Conservation (phyloP, 805 yeast genomes). For the Lipomyces mesembrius region DNA sequence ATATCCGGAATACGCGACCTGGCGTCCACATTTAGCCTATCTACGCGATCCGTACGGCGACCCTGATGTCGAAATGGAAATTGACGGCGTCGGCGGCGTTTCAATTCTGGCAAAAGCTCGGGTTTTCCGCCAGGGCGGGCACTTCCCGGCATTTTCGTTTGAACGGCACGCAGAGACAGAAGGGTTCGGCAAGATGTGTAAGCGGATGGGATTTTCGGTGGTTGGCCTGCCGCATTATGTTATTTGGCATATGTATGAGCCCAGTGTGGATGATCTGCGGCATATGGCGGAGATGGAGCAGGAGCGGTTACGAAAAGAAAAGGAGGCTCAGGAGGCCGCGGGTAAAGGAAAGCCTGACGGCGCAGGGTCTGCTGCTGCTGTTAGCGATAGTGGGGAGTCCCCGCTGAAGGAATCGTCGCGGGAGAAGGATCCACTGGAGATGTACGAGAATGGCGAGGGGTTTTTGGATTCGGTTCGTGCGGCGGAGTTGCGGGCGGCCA, state of each 20-base stretch:
- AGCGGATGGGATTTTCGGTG: slow-evolving; percentile 83
- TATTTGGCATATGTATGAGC: slow-evolving; percentile 96
- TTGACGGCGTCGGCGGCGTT: slow-evolving; percentile 98
- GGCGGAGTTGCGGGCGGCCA: slow-evolving; percentile 28
- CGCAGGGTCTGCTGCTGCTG: background rate
- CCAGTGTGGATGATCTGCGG: slow-evolving; percentile 85
- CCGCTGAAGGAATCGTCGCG: slow-evolving; percentile 24
- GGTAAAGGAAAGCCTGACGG: slow-evolving; percentile 25
- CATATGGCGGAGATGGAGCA: slow-evolving; percentile 52
- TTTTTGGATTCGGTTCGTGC: slow-evolving; percentile 28
- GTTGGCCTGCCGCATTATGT: slow-evolving; percentile 93
- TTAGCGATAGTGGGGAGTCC: slow-evolving; percentile 22
- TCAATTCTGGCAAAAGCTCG: slow-evolving; percentile 86
- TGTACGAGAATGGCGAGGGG: slow-evolving; percentile 26
- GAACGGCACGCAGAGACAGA: slow-evolving; percentile 98
- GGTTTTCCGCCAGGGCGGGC: slow-evolving; percentile 86
- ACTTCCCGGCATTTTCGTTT: slow-evolving; percentile 96
- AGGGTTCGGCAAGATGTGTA: slow-evolving; percentile 82
- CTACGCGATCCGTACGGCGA: slow-evolving; percentile 94
- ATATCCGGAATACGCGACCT: slow-evolving; percentile 95
- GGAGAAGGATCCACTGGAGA: slow-evolving; percentile 18
- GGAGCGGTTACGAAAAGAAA: slow-evolving; percentile 47
- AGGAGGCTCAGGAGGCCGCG: slow-evolving; percentile 45
- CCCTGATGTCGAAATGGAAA: slow-evolving; percentile 88
- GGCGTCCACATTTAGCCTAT: slow-evolving; percentile 97